Evolutionary conservation across 768 basidiomycete species (phyloP).

Genomic region (Amanita muscaria): DNA sequence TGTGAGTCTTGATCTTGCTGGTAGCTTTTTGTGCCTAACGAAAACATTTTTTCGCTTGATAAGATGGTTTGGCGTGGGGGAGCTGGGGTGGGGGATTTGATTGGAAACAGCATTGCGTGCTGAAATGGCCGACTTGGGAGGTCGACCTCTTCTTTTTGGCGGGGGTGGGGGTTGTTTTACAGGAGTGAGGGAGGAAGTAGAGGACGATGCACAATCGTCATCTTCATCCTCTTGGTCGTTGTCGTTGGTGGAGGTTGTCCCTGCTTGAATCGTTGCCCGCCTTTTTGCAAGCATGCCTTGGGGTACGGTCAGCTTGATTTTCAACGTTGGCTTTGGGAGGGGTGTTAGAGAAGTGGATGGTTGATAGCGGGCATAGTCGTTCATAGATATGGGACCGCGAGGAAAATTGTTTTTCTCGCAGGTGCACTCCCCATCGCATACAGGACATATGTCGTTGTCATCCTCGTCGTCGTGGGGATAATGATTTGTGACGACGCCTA

Average conservation of each 20-base stretch:
- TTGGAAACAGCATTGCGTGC: not conserved
- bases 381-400: constrained; percentile 26
- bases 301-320: constrained; percentile 68
- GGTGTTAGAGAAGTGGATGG: constrained; percentile 19
- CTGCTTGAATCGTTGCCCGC: constrained; percentile 10
- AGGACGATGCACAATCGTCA: no score
- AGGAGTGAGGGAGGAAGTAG: constrained; percentile 11
- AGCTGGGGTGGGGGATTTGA: constrained; percentile 11
- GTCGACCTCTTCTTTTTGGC: constrained; percentile 48
- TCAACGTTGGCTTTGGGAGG: constrained; percentile 36
- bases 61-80: constrained; percentile 11
- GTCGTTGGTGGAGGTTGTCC: not conserved
- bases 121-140: constrained; percentile 32
- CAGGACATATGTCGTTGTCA: constrained; percentile 81
- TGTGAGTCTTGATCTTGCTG: constrained; percentile 13
- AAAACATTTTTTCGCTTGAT: constrained; percentile 6
- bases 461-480: constrained; percentile 52
- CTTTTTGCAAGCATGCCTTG: constrained; percentile 43
- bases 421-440: constrained; percentile 86
- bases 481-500: constrained; percentile 30
- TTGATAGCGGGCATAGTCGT: constrained; percentile 29
- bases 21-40: constrained; percentile 12
- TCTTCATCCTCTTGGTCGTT: not conserved
- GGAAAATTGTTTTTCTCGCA: constrained; percentile 42
- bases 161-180: constrained; percentile 12